A percentile compares a stretch with the other conserved stretches of the same genome.
Evolutionary conservation across 352 stramenopile species (phyloP).

Genomic region (Phytophthora sp.): DNA sequence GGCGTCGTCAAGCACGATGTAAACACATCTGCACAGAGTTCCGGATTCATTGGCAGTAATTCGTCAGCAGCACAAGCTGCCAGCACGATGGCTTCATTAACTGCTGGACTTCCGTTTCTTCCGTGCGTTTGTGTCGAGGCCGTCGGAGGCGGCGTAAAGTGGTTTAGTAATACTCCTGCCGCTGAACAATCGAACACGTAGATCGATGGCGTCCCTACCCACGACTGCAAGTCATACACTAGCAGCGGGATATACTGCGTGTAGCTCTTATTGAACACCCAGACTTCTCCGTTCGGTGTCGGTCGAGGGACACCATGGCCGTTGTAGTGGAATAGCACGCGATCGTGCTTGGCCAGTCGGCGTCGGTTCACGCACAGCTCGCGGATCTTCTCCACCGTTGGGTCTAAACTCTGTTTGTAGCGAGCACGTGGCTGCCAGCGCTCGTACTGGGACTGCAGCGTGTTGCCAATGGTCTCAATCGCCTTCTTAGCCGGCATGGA

Average conservation of each 20-base stretch:
- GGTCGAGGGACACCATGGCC: slow-evolving; percentile 98
- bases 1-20: slow-evolving; percentile 99
- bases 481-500: slow-evolving; percentile 94
- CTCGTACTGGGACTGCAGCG: slow-evolving; percentile 95
- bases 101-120: slow-evolving; percentile 32
- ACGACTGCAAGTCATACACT: slow-evolving; percentile 95
- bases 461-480: slow-evolving; percentile 96
- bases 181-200: slow-evolving; percentile 99
- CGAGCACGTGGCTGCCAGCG: slow-evolving; percentile 94
- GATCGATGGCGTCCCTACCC: slow-evolving; percentile 94
- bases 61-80: slow-evolving; percentile 95
- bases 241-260: slow-evolving; percentile 99
- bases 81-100: slow-evolving; percentile 96
- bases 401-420: slow-evolving; percentile 96
- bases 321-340: slow-evolving; percentile 99
- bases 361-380: slow-evolving; percentile 94
- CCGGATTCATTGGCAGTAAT: slow-evolving; percentile 95
- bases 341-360: slow-evolving; percentile 91
- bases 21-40: slow-evolving; percentile 99
- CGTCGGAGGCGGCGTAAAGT: slow-evolving; percentile 82
- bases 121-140: slow-evolving; percentile 23
- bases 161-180: slow-evolving; percentile 95
- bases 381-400: slow-evolving; percentile 96
- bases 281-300: slow-evolving; percentile 98
- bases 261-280: slow-evolving; percentile 99